Conservation (phyloP, 1,139 yeast genomes). For the Saccharomycopsis phalli region DNA sequence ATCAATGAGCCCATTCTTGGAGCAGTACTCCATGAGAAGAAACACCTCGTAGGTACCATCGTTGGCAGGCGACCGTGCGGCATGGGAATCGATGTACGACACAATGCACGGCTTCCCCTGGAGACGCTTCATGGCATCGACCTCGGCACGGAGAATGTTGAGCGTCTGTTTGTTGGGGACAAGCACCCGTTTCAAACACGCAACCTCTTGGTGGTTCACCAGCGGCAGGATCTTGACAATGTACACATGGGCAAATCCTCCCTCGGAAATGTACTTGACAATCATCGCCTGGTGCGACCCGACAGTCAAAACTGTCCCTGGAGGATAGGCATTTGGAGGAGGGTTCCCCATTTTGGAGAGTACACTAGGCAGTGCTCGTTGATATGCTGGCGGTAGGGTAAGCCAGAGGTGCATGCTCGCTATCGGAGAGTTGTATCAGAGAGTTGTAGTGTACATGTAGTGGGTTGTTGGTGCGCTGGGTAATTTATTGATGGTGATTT, state of each 20-base stretch:
- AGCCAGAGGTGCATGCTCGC: too few relatives aligned
- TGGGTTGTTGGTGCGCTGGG: too few relatives aligned
- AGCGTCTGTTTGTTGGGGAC: slow-evolving; percentile 68
- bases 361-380: too few relatives aligned
- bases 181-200: slow-evolving; percentile 66
- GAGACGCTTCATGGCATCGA: slow-evolving; percentile 78
- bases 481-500: too few relatives aligned
- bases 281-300: slow-evolving; percentile 55
- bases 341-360: slow-evolving; percentile 26
- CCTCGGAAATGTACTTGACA: slow-evolving; percentile 54
- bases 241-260: slow-evolving; percentile 76
- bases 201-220: slow-evolving; percentile 33
- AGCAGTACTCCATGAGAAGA: slow-evolving; percentile 86
- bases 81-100: slow-evolving; percentile 88
- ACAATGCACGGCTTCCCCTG: slow-evolving; percentile 75
- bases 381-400: too few relatives aligned
- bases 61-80: slow-evolving; percentile 49
- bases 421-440: too few relatives aligned
- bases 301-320: slow-evolving; percentile 55
- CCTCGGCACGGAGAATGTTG: slow-evolving; percentile 64
- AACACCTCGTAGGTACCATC: slow-evolving; percentile 66
- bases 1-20: slow-evolving; percentile 79
- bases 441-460: too few relatives aligned
- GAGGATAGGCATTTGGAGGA: slow-evolving; percentile 44
- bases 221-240: slow-evolving; percentile 39